Evolutionary conservation across 2,329 filamentous ascomycete species (phyloP).

Genomic region (Ceratocystis harringtonii): DNA sequence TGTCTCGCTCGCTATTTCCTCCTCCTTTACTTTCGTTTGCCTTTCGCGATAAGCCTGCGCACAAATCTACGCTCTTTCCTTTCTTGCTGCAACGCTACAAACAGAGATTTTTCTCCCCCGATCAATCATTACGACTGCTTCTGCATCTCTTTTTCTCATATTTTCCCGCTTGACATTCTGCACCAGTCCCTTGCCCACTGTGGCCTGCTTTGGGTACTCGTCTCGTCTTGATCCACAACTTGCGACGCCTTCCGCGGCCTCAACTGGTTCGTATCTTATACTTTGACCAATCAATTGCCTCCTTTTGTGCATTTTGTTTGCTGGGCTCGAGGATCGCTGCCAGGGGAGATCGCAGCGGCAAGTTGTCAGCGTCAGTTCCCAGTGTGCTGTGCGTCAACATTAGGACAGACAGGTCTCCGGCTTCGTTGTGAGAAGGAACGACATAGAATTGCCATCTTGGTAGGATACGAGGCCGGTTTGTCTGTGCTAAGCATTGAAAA

Average conservation of each 20-base stretch:
- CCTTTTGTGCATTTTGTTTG: neutral
- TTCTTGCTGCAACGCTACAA: neutral
- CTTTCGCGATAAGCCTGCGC: conserved; percentile 1
- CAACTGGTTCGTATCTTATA: neutral
- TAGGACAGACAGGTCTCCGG: neutral
- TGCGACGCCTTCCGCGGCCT: neutral
- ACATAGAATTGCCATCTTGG: neutral
- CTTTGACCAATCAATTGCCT: neutral
- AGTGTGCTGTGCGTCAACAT: neutral
- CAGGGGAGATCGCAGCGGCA: neutral
- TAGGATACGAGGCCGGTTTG: neutral
- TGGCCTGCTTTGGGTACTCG: neutral
- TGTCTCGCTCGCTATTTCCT: neutral
- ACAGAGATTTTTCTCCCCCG: neutral
- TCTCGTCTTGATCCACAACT: neutral
- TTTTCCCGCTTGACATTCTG: neutral
- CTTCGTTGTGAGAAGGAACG: neutral
- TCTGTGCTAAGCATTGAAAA: neutral
- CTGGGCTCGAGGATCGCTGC: neutral
- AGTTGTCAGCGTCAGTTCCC: neutral
- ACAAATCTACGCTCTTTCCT: conserved; percentile 4
- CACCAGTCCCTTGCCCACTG: neutral
- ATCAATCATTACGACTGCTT: neutral
- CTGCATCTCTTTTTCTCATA: neutral
- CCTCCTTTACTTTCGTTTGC: neutral